A percentile compares a stretch with the other conserved stretches of the same genome.
phyloP scores from a whole-genome alignment of 1,139 yeast species.

The Blastobotrys indianensis region DNA sequence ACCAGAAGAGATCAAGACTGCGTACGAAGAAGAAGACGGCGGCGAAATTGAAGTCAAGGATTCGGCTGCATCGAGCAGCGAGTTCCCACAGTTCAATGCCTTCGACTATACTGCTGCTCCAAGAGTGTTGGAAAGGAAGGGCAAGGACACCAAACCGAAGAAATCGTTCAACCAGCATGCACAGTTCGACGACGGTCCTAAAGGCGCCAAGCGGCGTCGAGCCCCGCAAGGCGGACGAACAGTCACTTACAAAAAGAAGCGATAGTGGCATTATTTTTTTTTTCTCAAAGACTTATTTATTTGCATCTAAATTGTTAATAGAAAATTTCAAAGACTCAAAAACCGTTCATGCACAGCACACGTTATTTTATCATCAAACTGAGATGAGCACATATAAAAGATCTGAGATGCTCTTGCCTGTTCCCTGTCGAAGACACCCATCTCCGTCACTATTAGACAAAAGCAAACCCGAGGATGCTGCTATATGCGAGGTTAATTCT shows the following conservation, averaged over 20 bases:
- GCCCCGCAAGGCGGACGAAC: constrained; percentile 20
- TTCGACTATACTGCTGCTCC: constrained; percentile 24
- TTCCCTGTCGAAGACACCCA: no score
- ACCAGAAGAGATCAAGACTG: constrained; percentile 4
- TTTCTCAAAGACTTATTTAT: no score
- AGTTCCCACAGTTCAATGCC: constrained; percentile 18
- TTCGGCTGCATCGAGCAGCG: constrained; percentile 6
- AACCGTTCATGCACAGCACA: no score
- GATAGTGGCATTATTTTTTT: not conserved
- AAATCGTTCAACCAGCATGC: constrained; percentile 23
- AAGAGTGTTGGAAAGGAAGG: constrained; percentile 15
- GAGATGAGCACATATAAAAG: no score
- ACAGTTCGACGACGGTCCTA: constrained; percentile 18
- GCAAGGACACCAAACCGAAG: constrained; percentile 15
- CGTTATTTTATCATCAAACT: no score
- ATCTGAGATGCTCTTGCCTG: no score
- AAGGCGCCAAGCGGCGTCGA: constrained; percentile 20
- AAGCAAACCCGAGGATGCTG: no score
- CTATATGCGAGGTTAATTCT: no score
- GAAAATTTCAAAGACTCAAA: no score
- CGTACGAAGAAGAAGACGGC: constrained; percentile 9
- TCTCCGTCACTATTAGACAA: no score
- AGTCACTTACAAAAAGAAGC: constrained; percentile 21
- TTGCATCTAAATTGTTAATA: no score
- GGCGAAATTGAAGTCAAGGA: constrained; percentile 9